Conservation (phyloP, 1,284 basidiomycete species). For the Ceraceosorus guamensis region DNA sequence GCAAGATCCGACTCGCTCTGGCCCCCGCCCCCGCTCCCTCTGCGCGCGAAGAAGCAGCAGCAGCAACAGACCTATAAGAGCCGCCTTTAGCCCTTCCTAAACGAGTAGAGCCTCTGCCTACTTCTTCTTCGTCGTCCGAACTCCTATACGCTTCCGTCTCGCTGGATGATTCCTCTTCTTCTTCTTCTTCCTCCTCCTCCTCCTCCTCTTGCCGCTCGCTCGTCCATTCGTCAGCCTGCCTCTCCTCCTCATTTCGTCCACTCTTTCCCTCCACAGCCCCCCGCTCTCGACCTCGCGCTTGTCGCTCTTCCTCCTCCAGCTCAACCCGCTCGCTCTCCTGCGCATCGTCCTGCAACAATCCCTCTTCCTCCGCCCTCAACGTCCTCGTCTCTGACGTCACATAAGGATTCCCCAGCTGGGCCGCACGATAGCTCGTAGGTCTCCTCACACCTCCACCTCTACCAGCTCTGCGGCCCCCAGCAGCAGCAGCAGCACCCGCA, state of each 20-base stretch:
- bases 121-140: conserved; percentile 26
- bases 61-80: not conserved
- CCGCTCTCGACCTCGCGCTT: conserved; percentile 1
- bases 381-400: not conserved
- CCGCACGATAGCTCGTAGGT: too few relatives aligned
- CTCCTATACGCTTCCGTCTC: conserved; percentile 15
- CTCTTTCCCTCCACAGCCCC: conserved; percentile 1
- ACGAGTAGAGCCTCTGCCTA: conserved; percentile 24
- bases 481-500: too few relatives aligned
- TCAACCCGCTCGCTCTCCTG: not conserved
- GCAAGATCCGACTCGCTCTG: not conserved
- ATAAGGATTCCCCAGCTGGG: too few relatives aligned
- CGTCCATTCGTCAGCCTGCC: not conserved
- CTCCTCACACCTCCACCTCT: conserved; percentile 3
- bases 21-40: too few relatives aligned
- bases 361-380: not conserved
- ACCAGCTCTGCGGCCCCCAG: not conserved
- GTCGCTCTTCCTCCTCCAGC: not conserved
- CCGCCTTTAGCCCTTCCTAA: conserved; percentile 14
- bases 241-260: not conserved
- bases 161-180: conserved; percentile 7
- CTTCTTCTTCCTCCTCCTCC: conserved; percentile 14
- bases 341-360: not conserved
- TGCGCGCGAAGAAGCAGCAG: not conserved
- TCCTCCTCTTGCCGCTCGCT: conserved; percentile 6